Percentiles rank a stretch among this genome's conserved stretches.
Conservation (phyloP, 225 moss, liverwort and hornwort species). For the Straminergon stramineum region DNA sequence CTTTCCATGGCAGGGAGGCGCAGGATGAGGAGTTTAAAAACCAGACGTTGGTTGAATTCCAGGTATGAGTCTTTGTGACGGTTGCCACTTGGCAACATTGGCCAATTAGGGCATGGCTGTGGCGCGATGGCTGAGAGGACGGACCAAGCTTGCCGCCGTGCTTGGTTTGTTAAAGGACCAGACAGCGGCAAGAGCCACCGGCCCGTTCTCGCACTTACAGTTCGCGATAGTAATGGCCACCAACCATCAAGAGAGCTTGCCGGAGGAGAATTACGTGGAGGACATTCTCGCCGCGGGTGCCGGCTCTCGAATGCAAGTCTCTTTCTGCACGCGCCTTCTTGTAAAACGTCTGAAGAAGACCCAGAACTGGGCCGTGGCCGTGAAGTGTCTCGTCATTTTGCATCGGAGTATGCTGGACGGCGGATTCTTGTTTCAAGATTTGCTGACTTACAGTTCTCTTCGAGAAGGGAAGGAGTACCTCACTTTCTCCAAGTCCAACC, state of each 20-base stretch:
- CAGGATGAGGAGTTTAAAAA: background rate
- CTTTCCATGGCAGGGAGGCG: background rate
- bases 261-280: conserved; percentile 36
- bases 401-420: conserved; percentile 43
- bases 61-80: background rate
- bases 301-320: conserved; percentile 29
- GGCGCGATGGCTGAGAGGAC: background rate
- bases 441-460: conserved; percentile 6
- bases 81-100: background rate
- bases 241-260: conserved; percentile 25
- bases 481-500: conserved; percentile 3
- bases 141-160: background rate
- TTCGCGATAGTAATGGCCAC: conserved; percentile 24
- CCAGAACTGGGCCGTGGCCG: conserved; percentile 31
- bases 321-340: conserved; percentile 20
- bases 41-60: background rate
- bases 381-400: conserved; percentile 37
- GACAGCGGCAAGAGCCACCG: background rate
- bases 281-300: conserved; percentile 16
- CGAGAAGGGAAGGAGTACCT: conserved; percentile 25
- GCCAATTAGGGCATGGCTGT: background rate
- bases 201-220: conserved; percentile 9
- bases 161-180: background rate
- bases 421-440: conserved; percentile 48
- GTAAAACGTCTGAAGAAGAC: conserved; percentile 39